These are phyloP conservation scores for Fusarium proliferatum DNA, from an alignment of 2,329 filamentous ascomycete species.

Conservation along the genomic window DNA sequence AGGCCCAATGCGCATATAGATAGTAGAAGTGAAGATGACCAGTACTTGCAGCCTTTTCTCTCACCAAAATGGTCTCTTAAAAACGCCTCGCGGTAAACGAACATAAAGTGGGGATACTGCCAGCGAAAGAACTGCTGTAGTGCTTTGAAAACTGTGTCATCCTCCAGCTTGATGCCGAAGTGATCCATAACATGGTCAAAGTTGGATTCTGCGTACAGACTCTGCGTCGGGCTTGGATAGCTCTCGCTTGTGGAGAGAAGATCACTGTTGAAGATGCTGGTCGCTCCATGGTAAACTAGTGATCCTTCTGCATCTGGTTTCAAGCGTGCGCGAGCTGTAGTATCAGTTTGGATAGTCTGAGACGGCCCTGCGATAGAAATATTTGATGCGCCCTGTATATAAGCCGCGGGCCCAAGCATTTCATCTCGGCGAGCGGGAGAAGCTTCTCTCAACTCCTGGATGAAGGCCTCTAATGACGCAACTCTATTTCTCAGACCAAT, in stretches of 20 bases:
- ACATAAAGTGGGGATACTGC: conserved; percentile 15
- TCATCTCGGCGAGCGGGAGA: background rate
- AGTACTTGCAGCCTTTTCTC: conserved; percentile 2
- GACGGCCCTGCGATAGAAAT: background rate
- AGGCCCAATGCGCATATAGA: background rate
- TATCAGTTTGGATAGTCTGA: background rate
- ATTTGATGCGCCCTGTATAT: background rate
- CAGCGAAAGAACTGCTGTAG: conserved; percentile 8
- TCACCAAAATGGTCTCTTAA: conserved; percentile 11
- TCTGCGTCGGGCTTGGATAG: background rate
- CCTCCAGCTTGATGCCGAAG: conserved; percentile 1
- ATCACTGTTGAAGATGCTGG: conserved; percentile 1
- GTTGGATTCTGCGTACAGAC: background rate
- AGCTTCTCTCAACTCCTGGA: background rate
- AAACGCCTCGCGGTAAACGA: conserved; percentile 1
- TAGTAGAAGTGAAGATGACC: background rate
- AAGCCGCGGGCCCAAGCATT: background rate
- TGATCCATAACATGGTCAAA: conserved; percentile 5
- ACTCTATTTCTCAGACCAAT: background rate
- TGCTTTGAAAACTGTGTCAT: background rate
- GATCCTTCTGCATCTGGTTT: conserved; percentile 5
- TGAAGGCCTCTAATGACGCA: background rate
- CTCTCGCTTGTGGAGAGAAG: background rate
- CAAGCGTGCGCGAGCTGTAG: background rate
- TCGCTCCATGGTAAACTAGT: background rate